phyloP scores from a whole-genome alignment of 257 asterid species.

The Rauvolfia tetraphylla region DNA sequence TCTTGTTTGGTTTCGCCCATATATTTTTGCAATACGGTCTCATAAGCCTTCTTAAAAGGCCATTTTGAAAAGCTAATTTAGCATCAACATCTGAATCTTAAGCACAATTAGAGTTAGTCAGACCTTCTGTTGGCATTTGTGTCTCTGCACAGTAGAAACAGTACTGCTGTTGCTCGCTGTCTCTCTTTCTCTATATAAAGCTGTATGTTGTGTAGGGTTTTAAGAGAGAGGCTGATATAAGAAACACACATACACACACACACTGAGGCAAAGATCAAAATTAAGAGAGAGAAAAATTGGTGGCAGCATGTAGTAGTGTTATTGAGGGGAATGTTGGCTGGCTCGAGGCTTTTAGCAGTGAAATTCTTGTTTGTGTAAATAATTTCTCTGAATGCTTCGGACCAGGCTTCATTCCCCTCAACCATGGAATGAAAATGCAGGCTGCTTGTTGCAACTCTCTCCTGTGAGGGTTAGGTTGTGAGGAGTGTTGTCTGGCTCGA shows the following conservation, averaged over 20 bases:
- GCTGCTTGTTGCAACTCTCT: background rate
- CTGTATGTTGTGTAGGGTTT: conserved; percentile 6
- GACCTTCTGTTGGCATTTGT: conserved; percentile 11
- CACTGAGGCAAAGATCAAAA: background rate
- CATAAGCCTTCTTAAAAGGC: background rate
- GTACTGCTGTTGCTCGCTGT: background rate
- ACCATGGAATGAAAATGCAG: background rate
- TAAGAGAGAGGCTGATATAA: background rate
- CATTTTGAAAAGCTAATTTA: conserved; percentile 12
- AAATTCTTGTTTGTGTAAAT: background rate
- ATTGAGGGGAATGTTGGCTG: conserved; percentile 86
- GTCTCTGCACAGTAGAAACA: background rate
- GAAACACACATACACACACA: background rate
- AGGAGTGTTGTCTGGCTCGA: conserved; percentile 63
- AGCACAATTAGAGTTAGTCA: conserved; percentile 19
- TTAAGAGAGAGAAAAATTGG: background rate
- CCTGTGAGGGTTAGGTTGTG: conserved; percentile 43
- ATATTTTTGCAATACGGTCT: background rate
- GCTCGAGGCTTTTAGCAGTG: conserved; percentile 54
- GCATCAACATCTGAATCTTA: conserved; percentile 17
- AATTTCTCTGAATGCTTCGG: conserved; percentile 53
- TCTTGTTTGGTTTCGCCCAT: background rate
- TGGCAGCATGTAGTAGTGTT: background rate
- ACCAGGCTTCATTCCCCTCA: conserved; percentile 96
- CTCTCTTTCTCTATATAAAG: conserved; percentile 1